phyloP scores from a whole-genome alignment of 106 monocot genomes.

The Chionographis japonica region DNA sequence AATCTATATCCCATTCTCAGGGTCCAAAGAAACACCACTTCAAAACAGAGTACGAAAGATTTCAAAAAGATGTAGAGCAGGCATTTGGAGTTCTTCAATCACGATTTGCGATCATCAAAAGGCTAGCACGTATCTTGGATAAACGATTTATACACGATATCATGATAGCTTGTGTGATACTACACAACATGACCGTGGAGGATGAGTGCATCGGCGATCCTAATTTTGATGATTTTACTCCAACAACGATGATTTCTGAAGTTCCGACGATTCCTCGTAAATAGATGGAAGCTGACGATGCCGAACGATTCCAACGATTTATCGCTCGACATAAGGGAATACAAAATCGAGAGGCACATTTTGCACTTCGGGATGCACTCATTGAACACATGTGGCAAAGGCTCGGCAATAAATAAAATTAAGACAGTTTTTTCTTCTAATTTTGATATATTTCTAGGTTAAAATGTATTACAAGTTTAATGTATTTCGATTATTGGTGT shows the following conservation, averaged over 20 bases:
- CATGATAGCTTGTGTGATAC: conserved; percentile 2
- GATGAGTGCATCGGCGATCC: not conserved
- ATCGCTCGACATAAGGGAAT: not conserved
- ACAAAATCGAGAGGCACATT: not conserved
- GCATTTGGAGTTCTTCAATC: no score
- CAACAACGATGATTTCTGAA: not conserved
- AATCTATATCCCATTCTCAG: not conserved
- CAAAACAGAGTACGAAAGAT: not conserved
- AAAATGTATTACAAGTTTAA: no score
- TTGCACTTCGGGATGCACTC: not conserved
- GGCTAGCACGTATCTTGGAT: no score
- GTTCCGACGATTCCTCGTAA: not conserved
- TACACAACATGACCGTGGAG: conserved; percentile 3
- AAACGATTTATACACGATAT: not conserved
- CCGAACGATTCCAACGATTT: not conserved
- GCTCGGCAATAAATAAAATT: not conserved
- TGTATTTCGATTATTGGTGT: no score
- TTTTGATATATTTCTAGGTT: no score
- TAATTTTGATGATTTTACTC: not conserved
- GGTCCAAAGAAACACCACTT: not conserved
- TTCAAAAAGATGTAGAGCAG: not conserved
- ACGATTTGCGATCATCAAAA: no score
- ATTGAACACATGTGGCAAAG: conserved; percentile 1
- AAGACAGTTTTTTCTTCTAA: no score
- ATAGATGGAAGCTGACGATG: not conserved